Conservation (phyloP, 306 rosid genomes). For the Vicia sativa region DNA sequence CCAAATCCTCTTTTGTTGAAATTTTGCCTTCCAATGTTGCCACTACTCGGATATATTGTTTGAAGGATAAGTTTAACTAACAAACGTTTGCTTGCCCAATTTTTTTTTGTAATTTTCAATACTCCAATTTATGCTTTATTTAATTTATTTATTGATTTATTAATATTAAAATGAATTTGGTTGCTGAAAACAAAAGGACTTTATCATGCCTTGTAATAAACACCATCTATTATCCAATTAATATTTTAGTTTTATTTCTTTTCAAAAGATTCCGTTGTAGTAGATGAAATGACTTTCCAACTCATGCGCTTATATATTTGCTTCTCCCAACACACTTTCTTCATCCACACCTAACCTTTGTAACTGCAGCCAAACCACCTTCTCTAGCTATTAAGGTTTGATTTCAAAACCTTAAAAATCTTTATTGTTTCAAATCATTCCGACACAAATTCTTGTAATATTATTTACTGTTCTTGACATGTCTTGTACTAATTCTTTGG, state of each 20-base stretch:
- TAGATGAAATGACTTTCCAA: slow-evolving; percentile 7
- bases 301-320: background rate
- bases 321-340: background rate
- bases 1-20: no score
- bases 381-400: slow-evolving; percentile 40
- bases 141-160: no score
- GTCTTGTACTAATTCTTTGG: slow-evolving; percentile 1
- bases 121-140: no score
- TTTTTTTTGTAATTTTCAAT: no score
- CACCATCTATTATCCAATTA: background rate
- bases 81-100: no score
- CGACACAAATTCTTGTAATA: background rate
- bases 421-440: background rate
- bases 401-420: background rate
- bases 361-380: slow-evolving; percentile 1
- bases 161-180: background rate
- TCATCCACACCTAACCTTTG: background rate
- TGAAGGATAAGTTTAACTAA: no score
- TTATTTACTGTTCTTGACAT: slow-evolving; percentile 4
- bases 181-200: background rate
- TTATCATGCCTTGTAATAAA: background rate
- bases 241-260: background rate
- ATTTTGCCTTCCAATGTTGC: no score
- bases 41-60: no score
- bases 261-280: background rate